Conservation (phyloP, 148 eudicot species). For the Tetragonia tetragonoides region DNA sequence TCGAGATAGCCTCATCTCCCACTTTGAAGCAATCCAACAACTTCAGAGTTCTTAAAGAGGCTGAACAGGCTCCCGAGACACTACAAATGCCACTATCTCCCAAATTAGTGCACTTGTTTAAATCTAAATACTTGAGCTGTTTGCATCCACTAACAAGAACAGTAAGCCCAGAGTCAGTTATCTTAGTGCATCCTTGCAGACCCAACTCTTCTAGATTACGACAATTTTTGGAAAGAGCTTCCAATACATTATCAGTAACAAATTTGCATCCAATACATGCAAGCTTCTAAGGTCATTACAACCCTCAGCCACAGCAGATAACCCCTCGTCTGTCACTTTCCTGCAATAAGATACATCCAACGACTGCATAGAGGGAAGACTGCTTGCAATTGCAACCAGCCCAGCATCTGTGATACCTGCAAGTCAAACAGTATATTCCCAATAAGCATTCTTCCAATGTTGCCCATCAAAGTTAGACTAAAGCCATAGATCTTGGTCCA, state of each 20-base stretch:
- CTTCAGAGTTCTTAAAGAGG: conserved; percentile 61
- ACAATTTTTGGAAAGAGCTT: conserved; percentile 62
- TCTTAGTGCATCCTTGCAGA: conserved; percentile 66
- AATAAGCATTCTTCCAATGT: conserved; percentile 1
- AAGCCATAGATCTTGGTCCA: not conserved
- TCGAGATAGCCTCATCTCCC: conserved; percentile 62
- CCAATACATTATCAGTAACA: conserved; percentile 54
- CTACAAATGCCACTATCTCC: conserved; percentile 68
- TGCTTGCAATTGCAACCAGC: conserved; percentile 56
- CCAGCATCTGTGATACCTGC: conserved; percentile 86
- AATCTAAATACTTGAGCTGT: conserved; percentile 52
- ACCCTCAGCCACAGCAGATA: conserved; percentile 70
- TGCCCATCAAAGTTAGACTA: not conserved
- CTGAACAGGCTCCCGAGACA: conserved; percentile 61
- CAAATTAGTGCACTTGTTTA: conserved; percentile 78
- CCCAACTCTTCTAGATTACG: conserved; percentile 60
- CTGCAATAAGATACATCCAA: conserved; percentile 82
- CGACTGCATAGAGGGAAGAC: conserved; percentile 61
- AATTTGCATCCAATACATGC: conserved; percentile 72
- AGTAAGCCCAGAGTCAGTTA: conserved; percentile 72
- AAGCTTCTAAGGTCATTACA: conserved; percentile 71
- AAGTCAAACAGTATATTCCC: conserved; percentile 21
- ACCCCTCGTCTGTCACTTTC: conserved; percentile 77
- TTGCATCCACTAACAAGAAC: conserved; percentile 66
- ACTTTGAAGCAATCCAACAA: conserved; percentile 74